Evolutionary conservation across 208 protist genomes (phyloP).

Genomic region (Trypanosoma platydactyli): DNA sequence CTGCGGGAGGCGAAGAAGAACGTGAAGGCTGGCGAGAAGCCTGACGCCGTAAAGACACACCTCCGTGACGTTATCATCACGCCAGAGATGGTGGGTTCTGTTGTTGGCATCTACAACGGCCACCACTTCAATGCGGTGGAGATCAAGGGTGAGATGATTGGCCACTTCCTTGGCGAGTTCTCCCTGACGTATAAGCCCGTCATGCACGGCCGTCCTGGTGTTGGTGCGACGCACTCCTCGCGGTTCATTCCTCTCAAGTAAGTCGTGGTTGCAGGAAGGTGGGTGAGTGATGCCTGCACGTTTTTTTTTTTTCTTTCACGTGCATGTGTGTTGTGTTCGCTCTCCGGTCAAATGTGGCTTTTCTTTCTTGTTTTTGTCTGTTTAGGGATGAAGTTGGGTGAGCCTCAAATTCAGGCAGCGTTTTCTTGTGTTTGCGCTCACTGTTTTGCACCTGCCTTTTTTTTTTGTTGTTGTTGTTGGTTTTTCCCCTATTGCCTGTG

Average conservation of each 20-base stretch:
- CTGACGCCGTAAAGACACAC: conserved; percentile 98
- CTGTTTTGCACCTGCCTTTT: no score
- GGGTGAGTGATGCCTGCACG: no score
- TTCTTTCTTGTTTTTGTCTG: no score
- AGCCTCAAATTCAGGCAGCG: no score
- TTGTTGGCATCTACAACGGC: conserved; percentile 99
- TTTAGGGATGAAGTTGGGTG: no score
- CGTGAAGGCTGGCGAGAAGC: conserved; percentile 96
- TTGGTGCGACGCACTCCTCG: conserved; percentile 97
- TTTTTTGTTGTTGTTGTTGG: no score
- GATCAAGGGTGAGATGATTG: conserved; percentile 99
- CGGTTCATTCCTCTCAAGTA: conserved; percentile 91
- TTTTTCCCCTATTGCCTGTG: no score
- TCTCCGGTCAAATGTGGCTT: no score
- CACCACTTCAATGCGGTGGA: conserved; percentile 99
- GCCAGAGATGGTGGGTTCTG: conserved; percentile 99
- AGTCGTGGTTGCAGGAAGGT: background rate
- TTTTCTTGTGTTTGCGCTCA: no score
- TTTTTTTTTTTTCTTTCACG: no score
- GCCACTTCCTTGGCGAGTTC: conserved; percentile 99
- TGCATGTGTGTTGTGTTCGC: no score
- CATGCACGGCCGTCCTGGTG: conserved; percentile 98
- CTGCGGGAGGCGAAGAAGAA: conserved; percentile 97
- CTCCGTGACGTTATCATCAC: conserved; percentile 99
- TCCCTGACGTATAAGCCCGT: conserved; percentile 99